Evolutionary conservation across 306 rosid genomes (phyloP), one percentile per base, ranked within the genome.

Genomic region (Dryas drummondii): DNA sequence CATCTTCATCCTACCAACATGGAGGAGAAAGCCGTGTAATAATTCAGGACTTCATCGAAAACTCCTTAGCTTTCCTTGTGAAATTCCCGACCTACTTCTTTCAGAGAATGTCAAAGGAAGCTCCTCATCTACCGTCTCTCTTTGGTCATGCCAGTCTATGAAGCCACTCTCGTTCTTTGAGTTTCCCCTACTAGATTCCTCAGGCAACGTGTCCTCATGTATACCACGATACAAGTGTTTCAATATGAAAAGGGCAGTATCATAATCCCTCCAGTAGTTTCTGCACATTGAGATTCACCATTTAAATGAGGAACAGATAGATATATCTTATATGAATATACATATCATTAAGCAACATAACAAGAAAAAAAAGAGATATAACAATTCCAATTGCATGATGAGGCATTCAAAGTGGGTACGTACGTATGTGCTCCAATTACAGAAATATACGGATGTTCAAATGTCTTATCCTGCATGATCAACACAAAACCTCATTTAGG

Each of bases 371-470:
- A 6, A 17, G 7, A 48, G 11, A 47, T 13, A 61, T 15, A 5
- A 11, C 37, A 32, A 66, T 32, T 13, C 13, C 58, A 67, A 60
- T 5, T 26, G 48, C 47, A 42, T 4, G 17, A 32, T 51, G 13
- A 9, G 11, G 22, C 50, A 51, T 6, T 56, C 7, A 11, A 60
- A n/a, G 66, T 1, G 10, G 66, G 46, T 46, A 61, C 97, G 65
- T 84, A 94, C 99, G 98, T 92, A 81, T 94, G 99, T 60, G 99
- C 51, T 72, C 97, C 97, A 40, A 94, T 73, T 78, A 96, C 99
- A 82, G 94, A 91, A 71, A 94, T 77, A 81, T 90, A 94, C 37
- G 97, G 84, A 84, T 92, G 98, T 80, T 91, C 87, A 81, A 92
- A 94, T 44, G 99, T 94, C 77, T 92, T 92, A 78, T 94, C 97